Conservation (phyloP, 2,329 filamentous ascomycete species). For the Aspergillus alliaceus region DNA sequence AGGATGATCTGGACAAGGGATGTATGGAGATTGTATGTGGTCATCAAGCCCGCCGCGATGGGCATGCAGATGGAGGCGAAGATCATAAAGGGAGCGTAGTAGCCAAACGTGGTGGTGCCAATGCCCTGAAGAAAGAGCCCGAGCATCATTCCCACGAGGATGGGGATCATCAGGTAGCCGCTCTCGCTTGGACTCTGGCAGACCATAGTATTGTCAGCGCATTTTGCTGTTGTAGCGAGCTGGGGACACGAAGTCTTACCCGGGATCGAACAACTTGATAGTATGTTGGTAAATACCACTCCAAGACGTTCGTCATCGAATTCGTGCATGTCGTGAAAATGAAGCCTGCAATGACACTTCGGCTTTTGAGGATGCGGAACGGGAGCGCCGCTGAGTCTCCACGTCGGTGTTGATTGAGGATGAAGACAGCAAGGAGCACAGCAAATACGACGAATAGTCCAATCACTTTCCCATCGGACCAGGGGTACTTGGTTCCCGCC, state of each 20-base stretch:
- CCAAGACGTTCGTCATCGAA: constrained; percentile 23
- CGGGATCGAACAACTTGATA: constrained; percentile 31
- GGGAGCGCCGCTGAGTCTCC: constrained; percentile 35
- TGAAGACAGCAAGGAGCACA: constrained; percentile 32
- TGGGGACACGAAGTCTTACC: too few relatives aligned
- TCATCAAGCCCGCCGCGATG: constrained; percentile 35
- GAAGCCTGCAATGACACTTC: constrained; percentile 27
- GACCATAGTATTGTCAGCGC: background rate
- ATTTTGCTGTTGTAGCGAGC: too few relatives aligned
- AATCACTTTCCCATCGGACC: constrained; percentile 34
- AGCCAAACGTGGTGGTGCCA: constrained; percentile 26
- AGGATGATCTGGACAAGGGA: constrained; percentile 26
- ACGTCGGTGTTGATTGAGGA: constrained; percentile 28
- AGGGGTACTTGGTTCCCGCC: constrained; percentile 38
- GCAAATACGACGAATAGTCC: constrained; percentile 32
- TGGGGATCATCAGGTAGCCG: constrained; percentile 29
- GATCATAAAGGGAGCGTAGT: constrained; percentile 39
- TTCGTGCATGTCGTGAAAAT: constrained; percentile 24
- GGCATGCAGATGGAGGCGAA: constrained; percentile 32
- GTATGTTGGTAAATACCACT: constrained; percentile 36
- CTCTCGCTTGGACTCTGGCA: constrained; percentile 20
- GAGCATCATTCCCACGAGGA: constrained; percentile 23
- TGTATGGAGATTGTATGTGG: constrained; percentile 25
- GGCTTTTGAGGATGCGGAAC: constrained; percentile 30
- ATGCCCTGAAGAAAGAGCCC: constrained; percentile 22